These are phyloP conservation scores for Lipomyces kockii DNA, from an alignment of 805 yeast species.

Conservation along the genomic window DNA sequence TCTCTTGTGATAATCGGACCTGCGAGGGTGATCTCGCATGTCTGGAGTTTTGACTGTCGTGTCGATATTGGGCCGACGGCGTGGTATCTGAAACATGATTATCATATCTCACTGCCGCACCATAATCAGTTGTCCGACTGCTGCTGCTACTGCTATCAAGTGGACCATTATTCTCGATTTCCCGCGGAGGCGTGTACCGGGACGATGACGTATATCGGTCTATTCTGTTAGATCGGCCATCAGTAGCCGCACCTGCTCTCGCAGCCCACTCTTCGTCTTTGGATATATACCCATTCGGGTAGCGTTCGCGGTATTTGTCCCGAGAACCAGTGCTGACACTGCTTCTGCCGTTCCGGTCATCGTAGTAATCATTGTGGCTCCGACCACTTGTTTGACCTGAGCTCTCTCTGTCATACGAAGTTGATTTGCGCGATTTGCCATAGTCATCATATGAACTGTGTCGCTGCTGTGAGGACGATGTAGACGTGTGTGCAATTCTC, in stretches of 20 bases:
- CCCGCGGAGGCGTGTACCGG: conserved; percentile 5
- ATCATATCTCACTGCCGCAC: not conserved
- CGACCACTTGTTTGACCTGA: not conserved
- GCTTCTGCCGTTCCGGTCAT: not conserved
- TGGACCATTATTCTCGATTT: not conserved
- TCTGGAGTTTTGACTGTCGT: not conserved
- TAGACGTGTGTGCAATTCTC: not conserved
- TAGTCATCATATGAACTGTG: not conserved
- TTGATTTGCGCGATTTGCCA: not conserved
- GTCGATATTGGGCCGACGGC: not conserved
- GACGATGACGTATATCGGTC: not conserved
- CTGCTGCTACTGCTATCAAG: not conserved
- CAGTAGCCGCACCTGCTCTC: conserved; percentile 16
- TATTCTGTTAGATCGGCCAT: not conserved
- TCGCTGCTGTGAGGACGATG: not conserved
- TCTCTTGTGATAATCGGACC: not conserved
- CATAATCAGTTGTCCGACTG: not conserved
- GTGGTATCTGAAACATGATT: not conserved
- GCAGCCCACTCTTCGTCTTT: conserved; percentile 29
- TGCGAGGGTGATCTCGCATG: conserved; percentile 1
- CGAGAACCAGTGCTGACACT: not conserved
- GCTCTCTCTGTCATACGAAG: not conserved
- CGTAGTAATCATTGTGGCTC: not conserved
- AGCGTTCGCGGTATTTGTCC: conserved; percentile 3
- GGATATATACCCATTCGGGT: conserved; percentile 16